Base-by-base conservation (phyloP, 73 alveolate species). In the Breviolum minutum region DNA sequence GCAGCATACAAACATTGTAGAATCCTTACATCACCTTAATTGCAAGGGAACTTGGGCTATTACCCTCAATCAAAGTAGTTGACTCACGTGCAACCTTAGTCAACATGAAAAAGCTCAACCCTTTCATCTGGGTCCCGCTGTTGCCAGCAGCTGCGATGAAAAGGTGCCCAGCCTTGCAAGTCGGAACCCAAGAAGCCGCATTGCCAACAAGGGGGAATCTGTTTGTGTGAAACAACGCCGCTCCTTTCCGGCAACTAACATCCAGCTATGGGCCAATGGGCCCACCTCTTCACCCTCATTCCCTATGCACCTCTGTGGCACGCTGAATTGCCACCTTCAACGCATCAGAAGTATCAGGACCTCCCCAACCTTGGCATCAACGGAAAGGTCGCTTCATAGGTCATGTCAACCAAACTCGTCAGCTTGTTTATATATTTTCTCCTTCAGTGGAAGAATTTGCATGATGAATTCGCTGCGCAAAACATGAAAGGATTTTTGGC, bases 81-180 rank as follows among this genome's bases (percentile, higher is more conserved):
- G n/a, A 68, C 77, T 68, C n/a, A 68, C 17, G 6, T 68, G n/a
- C 77, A 68, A 68, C 77, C 24, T 68, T 68, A 40, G 54, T 40
- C 54, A 40, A 40, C 0, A 40, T 40, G 54, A 40, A 40, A 40
- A 40, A 40, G 54, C 54, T 40, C 54, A 40, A 40, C 54, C 54
- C 54, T 40, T 40, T 40, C 54, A 40, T 40, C 54, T 0, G 54
- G 12, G 90, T 92, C 98, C 98, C 98, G 19, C 74, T 68, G 84
- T 92, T 92, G 85, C 98, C 98, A 10, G 98, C 98, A 11, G 98
- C 90, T 2, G 98, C 90, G 13, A 92, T 73, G 66, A 92, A 92
- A 13, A 92, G 40, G 32, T 92, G 98, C 48, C 87, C 98, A 13
- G 40, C 98, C 98, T 92, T 29, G 27, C 85, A 30, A 20, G 80